A percentile compares a stretch with the other conserved stretches of the same genome.
Evolutionary conservation across 139 green algal genomes (phyloP).

Genomic region (Chlorella sp.): DNA sequence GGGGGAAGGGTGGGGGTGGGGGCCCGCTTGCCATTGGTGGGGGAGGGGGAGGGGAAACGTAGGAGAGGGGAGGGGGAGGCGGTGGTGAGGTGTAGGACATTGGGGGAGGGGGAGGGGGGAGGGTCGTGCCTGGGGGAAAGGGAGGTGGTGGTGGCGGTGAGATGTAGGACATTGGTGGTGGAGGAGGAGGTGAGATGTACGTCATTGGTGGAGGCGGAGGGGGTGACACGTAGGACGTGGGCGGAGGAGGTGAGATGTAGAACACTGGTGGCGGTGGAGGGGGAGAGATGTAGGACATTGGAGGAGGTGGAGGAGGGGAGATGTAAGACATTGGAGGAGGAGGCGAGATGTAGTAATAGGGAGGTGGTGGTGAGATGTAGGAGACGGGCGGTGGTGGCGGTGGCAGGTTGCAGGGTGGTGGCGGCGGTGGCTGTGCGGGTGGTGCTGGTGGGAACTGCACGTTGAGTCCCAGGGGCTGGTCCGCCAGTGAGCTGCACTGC

Average conservation of each 20-base stretch:
- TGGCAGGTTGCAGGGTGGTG: neutral
- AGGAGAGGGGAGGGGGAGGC: no score
- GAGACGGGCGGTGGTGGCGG: no score
- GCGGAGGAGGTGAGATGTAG: neutral
- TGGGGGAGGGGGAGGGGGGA: neutral
- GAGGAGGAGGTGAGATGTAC: neutral
- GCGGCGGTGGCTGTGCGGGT: neutral
- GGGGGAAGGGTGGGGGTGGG: neutral
- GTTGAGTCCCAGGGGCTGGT: neutral
- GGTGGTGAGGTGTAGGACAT: neutral
- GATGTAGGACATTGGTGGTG: neutral
- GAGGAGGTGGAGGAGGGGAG: no score
- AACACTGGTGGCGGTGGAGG: no score
- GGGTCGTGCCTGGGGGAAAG: no score
- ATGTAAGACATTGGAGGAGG: neutral
- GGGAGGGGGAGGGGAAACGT: neutral
- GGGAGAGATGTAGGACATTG: no score
- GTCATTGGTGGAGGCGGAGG: neutral
- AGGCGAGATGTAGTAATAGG: neutral
- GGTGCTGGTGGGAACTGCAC: neutral
- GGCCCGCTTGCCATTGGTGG: neutral
- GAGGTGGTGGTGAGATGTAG: no score
- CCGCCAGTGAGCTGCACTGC: neutral
- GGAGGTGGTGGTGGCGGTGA: neutral
- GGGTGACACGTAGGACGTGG: no score